Evolutionary conservation across 2,329 filamentous ascomycete species (phyloP).

Genomic region (Colletotrichum sojae): DNA sequence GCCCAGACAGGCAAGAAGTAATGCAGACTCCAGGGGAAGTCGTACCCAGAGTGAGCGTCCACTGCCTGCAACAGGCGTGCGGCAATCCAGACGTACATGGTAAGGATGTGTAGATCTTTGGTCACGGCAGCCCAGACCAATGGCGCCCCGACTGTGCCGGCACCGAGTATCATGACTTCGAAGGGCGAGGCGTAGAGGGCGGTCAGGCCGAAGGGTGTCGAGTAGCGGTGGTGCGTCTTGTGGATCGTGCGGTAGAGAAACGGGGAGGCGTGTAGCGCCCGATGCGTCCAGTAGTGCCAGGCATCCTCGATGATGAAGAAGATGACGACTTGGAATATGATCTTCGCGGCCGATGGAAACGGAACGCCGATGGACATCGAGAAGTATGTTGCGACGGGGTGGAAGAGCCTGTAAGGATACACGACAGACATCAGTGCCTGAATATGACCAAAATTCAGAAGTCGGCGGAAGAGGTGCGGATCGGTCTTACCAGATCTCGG

Average conservation of each 20-base stretch:
- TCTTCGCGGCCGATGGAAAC: slow-evolving; percentile 87
- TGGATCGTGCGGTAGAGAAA: slow-evolving; percentile 97
- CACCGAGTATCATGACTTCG: slow-evolving; percentile 93
- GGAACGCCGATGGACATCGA: slow-evolving; percentile 90
- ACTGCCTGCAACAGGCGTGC: slow-evolving; percentile 96
- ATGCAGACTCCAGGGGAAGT: slow-evolving; percentile 97
- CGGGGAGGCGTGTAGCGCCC: slow-evolving; percentile 91
- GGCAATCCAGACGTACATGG: slow-evolving; percentile 97
- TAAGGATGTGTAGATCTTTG: slow-evolving; percentile 91
- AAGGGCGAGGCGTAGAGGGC: slow-evolving; percentile 98
- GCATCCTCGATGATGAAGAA: slow-evolving; percentile 97
- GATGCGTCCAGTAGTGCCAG: slow-evolving; percentile 99
- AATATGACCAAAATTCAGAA: background rate
- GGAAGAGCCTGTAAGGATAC: slow-evolving; percentile 79
- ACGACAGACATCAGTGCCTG: background rate
- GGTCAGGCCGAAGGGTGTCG: slow-evolving; percentile 94
- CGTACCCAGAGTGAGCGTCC: slow-evolving; percentile 96
- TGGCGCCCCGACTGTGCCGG: slow-evolving; percentile 86
- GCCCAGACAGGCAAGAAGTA: slow-evolving; percentile 98
- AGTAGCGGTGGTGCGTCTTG: slow-evolving; percentile 99
- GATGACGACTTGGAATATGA: slow-evolving; percentile 89
- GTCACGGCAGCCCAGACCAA: slow-evolving; percentile 88
- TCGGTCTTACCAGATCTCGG: slow-evolving; percentile 80
- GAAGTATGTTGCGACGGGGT: slow-evolving; percentile 93
- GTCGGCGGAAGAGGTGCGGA: background rate